Percentiles rank a stretch among this genome's conserved stretches.
These are phyloP conservation scores for Geosmithia flava DNA, from an alignment of 2,329 filamentous ascomycete genomes.

Conservation along the genomic window DNA sequence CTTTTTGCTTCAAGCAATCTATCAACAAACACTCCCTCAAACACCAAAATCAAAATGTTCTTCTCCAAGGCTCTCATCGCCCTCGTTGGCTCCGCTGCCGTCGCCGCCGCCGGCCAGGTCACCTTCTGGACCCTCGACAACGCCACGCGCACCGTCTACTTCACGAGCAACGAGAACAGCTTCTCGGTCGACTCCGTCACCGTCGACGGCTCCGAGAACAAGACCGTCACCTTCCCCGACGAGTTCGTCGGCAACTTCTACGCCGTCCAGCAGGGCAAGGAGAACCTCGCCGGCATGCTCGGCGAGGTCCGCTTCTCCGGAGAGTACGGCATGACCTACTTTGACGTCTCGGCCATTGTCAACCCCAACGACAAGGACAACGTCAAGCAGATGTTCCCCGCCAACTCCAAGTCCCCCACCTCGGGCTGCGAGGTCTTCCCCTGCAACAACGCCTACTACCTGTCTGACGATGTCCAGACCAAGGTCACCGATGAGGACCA, in stretches of 20 bases:
- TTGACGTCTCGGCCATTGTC: conserved; percentile 47
- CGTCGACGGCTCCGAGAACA: conserved; percentile 23
- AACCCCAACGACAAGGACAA: conserved; percentile 33
- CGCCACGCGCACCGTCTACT: conserved; percentile 34
- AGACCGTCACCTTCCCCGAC: conserved; percentile 27
- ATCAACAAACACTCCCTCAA: conserved; percentile 4
- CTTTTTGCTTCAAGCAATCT: conserved; percentile 4
- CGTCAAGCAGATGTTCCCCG: conserved; percentile 43
- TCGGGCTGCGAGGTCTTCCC: conserved; percentile 41
- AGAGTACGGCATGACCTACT: conserved; percentile 37
- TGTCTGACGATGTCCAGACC: conserved; percentile 41
- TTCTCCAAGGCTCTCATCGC: conserved; percentile 33
- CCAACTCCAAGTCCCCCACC: conserved; percentile 18
- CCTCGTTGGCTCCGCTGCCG: conserved; percentile 27
- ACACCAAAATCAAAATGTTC: conserved; percentile 34
- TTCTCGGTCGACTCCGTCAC: conserved; percentile 21
- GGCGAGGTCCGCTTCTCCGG: conserved; percentile 38
- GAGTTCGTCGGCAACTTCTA: conserved; percentile 38
- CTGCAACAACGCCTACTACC: conserved; percentile 41
- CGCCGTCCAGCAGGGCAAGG: conserved; percentile 30
- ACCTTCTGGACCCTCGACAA: conserved; percentile 48
- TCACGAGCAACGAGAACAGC: conserved; percentile 30
- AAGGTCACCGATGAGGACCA: conserved; percentile 34
- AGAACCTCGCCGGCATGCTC: conserved; percentile 34
- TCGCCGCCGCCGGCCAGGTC: conserved; percentile 31